A percentile compares a stretch with the other conserved stretches of the same genome.
These are phyloP conservation scores for Tilletia indica DNA, from an alignment of 1,284 basidiomycete species.

Conservation along the genomic window DNA sequence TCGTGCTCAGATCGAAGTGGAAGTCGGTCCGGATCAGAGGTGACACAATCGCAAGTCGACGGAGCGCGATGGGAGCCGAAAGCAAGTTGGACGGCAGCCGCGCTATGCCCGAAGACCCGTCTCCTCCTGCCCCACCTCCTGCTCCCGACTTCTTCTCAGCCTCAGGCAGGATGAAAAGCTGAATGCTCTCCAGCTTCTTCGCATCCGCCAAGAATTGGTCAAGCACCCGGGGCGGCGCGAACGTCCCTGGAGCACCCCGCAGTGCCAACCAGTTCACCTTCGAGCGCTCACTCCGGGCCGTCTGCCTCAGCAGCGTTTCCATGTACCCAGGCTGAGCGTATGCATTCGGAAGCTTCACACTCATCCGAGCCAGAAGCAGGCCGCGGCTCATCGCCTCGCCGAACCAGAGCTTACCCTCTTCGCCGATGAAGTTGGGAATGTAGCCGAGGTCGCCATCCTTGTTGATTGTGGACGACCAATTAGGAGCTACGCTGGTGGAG, in stretches of 20 bases:
- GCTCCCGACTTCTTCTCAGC: background rate
- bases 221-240: background rate
- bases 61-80: background rate
- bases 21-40: background rate
- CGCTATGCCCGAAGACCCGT: background rate
- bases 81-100: background rate
- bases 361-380: background rate
- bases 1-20: background rate
- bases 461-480: background rate
- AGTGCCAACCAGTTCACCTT: background rate
- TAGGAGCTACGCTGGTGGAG: background rate
- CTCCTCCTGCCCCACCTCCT: background rate
- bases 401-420: background rate
- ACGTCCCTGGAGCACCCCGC: background rate
- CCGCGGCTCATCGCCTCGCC: background rate
- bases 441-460: background rate
- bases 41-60: background rate
- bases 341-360: background rate
- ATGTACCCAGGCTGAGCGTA: background rate
- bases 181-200: background rate
- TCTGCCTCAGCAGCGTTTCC: background rate
- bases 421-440: background rate
- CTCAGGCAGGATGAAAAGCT: background rate
- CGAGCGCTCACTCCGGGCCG: background rate
- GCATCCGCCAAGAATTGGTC: constrained; percentile 1